A percentile compares a stretch with the other conserved stretches of the same genome.
phyloP scores from a whole-genome alignment of 768 basidiomycete genomes.

The Termitomyces sp. region DNA sequence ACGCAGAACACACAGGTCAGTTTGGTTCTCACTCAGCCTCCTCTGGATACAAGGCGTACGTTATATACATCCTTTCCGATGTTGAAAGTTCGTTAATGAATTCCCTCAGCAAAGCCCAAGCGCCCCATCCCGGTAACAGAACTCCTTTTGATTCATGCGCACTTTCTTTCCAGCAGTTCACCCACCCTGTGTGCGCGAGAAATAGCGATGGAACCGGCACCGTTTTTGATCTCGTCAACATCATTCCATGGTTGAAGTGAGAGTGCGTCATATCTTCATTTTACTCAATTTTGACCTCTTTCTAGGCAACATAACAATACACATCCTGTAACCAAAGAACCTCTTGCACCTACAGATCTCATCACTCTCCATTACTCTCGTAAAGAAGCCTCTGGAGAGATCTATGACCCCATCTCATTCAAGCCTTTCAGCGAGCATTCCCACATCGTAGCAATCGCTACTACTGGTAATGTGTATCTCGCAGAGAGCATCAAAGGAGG shows the following conservation, averaged over 20 bases:
- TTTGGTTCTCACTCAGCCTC: constrained; percentile 82
- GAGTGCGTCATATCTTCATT: constrained; percentile 19
- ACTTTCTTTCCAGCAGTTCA: constrained; percentile 85
- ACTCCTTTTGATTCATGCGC: constrained; percentile 92
- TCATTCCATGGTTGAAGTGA: constrained; percentile 92
- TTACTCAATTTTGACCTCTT: constrained; percentile 3
- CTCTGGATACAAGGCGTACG: constrained; percentile 62
- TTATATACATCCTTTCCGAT: constrained; percentile 1
- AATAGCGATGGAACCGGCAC: constrained; percentile 74
- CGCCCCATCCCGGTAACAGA: constrained; percentile 53
- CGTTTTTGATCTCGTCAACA: constrained; percentile 89
- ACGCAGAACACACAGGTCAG: constrained; percentile 78
- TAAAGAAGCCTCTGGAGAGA: constrained; percentile 77
- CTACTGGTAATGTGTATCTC: constrained; percentile 90
- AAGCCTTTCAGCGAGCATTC: constrained; percentile 97
- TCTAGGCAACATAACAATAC: constrained; percentile 75
- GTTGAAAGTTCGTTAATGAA: constrained; percentile 4
- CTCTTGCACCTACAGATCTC: constrained; percentile 65
- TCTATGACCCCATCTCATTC: constrained; percentile 96
- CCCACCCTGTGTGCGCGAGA: constrained; percentile 82
- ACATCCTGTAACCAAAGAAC: constrained; percentile 71
- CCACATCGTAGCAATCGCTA: constrained; percentile 86
- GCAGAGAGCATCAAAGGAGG: constrained; percentile 87
- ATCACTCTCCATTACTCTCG: constrained; percentile 79
- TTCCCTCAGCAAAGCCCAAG: constrained; percentile 55